These are phyloP conservation scores for Cercospora berteroae DNA, from an alignment of 2,329 filamentous ascomycete species.

Conservation along the genomic window DNA sequence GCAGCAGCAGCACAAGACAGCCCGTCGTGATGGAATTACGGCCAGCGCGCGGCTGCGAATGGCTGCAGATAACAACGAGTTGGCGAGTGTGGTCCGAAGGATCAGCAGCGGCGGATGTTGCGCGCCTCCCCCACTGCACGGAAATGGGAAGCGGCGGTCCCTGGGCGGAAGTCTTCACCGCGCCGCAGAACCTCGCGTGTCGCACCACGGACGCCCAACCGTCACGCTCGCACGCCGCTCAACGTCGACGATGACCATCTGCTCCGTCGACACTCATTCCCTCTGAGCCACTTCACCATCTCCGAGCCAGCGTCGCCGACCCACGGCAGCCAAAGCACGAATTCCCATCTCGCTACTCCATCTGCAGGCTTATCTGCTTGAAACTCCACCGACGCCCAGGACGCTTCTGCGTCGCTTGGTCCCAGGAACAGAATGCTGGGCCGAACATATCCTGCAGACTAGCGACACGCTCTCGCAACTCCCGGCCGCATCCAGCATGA, in stretches of 20 bases:
- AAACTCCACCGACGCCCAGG: background rate
- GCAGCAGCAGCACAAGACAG: background rate
- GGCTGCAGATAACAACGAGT: constrained; percentile 12
- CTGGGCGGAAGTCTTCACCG: background rate
- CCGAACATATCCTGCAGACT: constrained; percentile 7
- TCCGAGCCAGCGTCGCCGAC: background rate
- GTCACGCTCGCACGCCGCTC: background rate
- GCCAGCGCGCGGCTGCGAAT: background rate
- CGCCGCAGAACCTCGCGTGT: background rate
- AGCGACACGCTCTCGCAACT: background rate
- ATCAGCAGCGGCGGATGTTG: background rate
- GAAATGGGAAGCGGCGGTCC: background rate
- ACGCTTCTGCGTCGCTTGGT: background rate
- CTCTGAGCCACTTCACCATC: background rate
- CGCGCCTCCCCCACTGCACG: background rate
- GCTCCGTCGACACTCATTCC: background rate
- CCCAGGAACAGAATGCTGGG: background rate
- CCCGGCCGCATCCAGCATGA: background rate
- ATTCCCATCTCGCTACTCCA: background rate
- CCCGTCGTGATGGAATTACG: background rate
- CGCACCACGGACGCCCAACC: background rate
- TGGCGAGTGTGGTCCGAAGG: background rate
- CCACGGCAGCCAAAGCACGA: background rate
- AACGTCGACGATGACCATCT: background rate
- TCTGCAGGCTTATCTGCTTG: background rate